These are phyloP conservation scores for Ganoderma lucidum DNA, from an alignment of 1,284 basidiomycete species.

Conservation along the genomic window DNA sequence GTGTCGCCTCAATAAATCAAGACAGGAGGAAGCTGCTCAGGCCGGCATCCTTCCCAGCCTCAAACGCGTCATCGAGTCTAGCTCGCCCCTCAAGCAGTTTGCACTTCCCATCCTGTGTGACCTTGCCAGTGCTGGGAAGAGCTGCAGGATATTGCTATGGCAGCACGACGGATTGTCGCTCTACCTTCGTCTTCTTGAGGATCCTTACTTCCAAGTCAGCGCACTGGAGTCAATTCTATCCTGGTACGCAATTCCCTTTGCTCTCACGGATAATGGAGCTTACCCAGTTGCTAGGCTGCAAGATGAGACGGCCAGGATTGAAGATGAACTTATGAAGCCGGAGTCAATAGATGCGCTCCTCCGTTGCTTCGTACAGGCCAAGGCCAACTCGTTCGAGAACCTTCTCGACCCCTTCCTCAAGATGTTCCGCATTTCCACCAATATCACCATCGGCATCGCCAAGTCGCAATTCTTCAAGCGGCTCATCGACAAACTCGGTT, in stretches of 20 bases:
- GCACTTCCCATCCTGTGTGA: slow-evolving; percentile 97
- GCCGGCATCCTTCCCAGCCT: slow-evolving; percentile 94
- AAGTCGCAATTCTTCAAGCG: slow-evolving; percentile 88
- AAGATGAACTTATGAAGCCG: slow-evolving; percentile 83
- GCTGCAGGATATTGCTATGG: slow-evolving; percentile 87
- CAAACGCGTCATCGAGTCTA: slow-evolving; percentile 86
- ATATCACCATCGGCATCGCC: slow-evolving; percentile 80
- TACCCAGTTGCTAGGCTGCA: slow-evolving; percentile 70
- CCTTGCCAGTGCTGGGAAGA: slow-evolving; percentile 92
- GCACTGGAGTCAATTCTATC: slow-evolving; percentile 91
- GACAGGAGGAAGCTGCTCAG: slow-evolving; percentile 97
- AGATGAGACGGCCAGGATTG: slow-evolving; percentile 94
- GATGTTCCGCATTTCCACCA: slow-evolving; percentile 83
- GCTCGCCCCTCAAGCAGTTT: slow-evolving; percentile 94
- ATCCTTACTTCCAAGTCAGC: slow-evolving; percentile 96
- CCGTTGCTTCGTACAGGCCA: slow-evolving; percentile 86
- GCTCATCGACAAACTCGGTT: slow-evolving; percentile 84
- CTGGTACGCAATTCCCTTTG: slow-evolving; percentile 65
- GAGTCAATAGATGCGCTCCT: slow-evolving; percentile 78
- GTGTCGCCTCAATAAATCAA: slow-evolving; percentile 90
- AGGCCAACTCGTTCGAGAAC: slow-evolving; percentile 94
- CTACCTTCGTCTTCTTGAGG: slow-evolving; percentile 87
- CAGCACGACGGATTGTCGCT: slow-evolving; percentile 85
- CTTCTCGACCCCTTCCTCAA: slow-evolving; percentile 93
- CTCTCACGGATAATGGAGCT: slow-evolving; percentile 1